These are phyloP conservation scores for Trametes punicea DNA, from an alignment of 768 basidiomycete species.

Conservation along the genomic window DNA sequence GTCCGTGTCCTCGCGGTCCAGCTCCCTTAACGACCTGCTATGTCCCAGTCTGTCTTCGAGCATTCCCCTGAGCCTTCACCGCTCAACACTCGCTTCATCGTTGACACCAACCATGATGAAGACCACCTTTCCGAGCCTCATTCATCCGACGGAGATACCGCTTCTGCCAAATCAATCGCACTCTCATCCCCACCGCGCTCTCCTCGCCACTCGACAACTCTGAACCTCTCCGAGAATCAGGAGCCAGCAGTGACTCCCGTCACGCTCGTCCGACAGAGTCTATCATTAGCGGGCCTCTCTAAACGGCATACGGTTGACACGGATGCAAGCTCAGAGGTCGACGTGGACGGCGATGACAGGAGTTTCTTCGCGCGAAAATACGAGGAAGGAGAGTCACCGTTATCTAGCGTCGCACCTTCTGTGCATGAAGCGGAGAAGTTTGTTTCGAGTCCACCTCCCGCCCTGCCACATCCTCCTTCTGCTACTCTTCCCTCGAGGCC, in stretches of 20 bases:
- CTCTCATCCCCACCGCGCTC: conserved; percentile 65
- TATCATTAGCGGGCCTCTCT: conserved; percentile 18
- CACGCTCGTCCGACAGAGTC: conserved; percentile 22
- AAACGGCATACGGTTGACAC: conserved; percentile 39
- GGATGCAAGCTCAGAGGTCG: conserved; percentile 42
- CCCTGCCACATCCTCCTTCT: conserved; percentile 12
- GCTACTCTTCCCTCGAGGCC: conserved; percentile 34
- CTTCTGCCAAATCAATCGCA: conserved; percentile 75
- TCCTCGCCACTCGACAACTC: conserved; percentile 33
- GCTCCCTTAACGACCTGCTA: neutral
- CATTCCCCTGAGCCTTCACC: conserved; percentile 19
- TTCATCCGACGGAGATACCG: conserved; percentile 61
- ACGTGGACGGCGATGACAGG: conserved; percentile 40
- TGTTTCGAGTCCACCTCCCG: conserved; percentile 23
- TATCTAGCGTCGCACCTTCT: conserved; percentile 51
- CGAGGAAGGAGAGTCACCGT: conserved; percentile 43
- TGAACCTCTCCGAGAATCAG: conserved; percentile 15
- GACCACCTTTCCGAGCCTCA: conserved; percentile 20
- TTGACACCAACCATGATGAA: conserved; percentile 21
- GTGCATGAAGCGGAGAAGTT: conserved; percentile 38
- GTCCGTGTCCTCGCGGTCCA: neutral
- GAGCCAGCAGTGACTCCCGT: conserved; percentile 24
- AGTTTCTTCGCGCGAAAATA: conserved; percentile 46
- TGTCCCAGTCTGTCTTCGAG: conserved; percentile 19
- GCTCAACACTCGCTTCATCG: conserved; percentile 23